phyloP scores from a whole-genome alignment of 2,329 filamentous ascomycete species.

The Hypoxylon sp. region DNA sequence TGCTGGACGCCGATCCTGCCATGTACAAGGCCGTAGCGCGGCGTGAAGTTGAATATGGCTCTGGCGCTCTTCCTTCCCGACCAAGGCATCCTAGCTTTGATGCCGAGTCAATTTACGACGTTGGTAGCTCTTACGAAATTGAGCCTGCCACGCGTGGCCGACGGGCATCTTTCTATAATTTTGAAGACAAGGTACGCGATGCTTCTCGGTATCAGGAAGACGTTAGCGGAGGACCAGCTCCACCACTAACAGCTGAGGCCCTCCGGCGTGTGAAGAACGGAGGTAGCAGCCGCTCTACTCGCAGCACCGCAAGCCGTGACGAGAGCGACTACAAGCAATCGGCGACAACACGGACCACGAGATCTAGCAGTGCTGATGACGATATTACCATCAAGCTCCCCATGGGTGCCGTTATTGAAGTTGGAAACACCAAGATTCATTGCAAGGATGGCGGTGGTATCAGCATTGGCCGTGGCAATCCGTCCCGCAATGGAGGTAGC shows the following conservation, averaged over 20 bases:
- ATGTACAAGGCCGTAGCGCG: constrained; percentile 44
- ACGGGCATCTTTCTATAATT: constrained; percentile 55
- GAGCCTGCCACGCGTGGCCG: constrained; percentile 53
- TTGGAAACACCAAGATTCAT: constrained; percentile 71
- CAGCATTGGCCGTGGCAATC: constrained; percentile 62
- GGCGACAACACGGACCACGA: constrained; percentile 72
- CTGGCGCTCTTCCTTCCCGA: constrained; percentile 45
- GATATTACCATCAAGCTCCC: constrained; percentile 74
- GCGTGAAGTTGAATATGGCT: constrained; percentile 52
- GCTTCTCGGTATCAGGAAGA: constrained; percentile 69
- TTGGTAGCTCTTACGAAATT: constrained; percentile 41
- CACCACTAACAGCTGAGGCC: constrained; percentile 69
- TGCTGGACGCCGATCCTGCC: constrained; percentile 42
- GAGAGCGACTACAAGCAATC: constrained; percentile 75
- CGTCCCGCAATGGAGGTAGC: constrained; percentile 60
- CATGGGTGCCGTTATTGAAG: constrained; percentile 68
- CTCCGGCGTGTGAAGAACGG: constrained; percentile 66
- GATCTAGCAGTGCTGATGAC: constrained; percentile 67
- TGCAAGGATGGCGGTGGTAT: constrained; percentile 73
- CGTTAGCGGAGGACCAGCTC: constrained; percentile 60
- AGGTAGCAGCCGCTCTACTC: constrained; percentile 69
- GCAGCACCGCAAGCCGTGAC: constrained; percentile 72
- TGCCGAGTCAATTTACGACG: constrained; percentile 40
- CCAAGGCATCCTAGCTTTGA: constrained; percentile 47
- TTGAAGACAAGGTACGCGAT: constrained; percentile 61